These are phyloP conservation scores for Ziziphus jujuba DNA, from an alignment of 306 rosid genomes.

Conservation along the genomic window DNA sequence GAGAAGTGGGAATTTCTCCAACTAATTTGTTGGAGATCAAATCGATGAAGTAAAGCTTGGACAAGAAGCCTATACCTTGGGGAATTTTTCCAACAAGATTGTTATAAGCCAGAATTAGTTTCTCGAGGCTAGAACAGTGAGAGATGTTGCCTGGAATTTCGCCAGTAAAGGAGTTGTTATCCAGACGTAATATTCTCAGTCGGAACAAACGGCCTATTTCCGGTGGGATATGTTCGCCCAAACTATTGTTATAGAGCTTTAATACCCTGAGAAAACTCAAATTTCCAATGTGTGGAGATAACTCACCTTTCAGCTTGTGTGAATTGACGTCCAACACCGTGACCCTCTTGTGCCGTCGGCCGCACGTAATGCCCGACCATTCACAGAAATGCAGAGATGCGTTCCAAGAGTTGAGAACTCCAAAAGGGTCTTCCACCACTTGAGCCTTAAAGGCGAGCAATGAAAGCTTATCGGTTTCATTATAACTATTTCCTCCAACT, in stretches of 20 bases:
- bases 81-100: slow-evolving; percentile 17
- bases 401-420: slow-evolving; percentile 29
- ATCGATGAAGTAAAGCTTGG: slow-evolving; percentile 5
- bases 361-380: slow-evolving; percentile 31
- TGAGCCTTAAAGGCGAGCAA: slow-evolving; percentile 27
- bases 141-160: slow-evolving; percentile 17
- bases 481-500: not conserved
- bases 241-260: slow-evolving; percentile 15
- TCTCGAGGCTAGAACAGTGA: slow-evolving; percentile 17
- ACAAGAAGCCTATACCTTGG: not conserved
- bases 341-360: slow-evolving; percentile 19
- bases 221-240: slow-evolving; percentile 9
- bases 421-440: slow-evolving; percentile 7
- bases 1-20: slow-evolving; percentile 27
- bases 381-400: slow-evolving; percentile 23
- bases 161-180: slow-evolving; percentile 21
- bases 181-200: not conserved
- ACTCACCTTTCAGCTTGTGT: not conserved
- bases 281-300: slow-evolving; percentile 27
- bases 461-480: slow-evolving; percentile 7
- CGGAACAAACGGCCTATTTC: slow-evolving; percentile 23
- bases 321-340: slow-evolving; percentile 6
- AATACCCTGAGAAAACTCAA: slow-evolving; percentile 21
- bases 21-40: not conserved
- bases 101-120: not conserved